Evolutionary conservation across 2,329 filamentous ascomycete species (phyloP).

Genomic region (Capronia americana): DNA sequence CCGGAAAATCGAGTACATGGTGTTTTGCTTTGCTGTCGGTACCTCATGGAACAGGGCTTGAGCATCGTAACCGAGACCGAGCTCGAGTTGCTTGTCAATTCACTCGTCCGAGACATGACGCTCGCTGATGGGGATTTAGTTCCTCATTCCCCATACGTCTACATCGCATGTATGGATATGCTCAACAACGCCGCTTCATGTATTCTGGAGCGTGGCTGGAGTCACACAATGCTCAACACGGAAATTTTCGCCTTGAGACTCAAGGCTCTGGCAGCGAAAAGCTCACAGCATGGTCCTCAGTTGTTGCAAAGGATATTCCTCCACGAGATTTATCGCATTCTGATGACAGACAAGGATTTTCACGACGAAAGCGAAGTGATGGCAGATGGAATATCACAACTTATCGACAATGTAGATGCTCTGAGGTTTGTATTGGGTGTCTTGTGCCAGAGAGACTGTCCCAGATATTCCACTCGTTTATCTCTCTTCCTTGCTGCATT

Average conservation of each 20-base stretch:
- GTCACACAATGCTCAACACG: not conserved
- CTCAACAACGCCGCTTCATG: constrained; percentile 29
- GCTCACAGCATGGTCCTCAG: constrained; percentile 20
- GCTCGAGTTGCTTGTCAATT: constrained; percentile 17
- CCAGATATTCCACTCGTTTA: not conserved
- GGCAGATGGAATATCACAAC: not conserved
- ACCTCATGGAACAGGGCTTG: constrained; percentile 20
- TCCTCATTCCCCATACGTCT: constrained; percentile 29
- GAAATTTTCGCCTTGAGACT: not conserved
- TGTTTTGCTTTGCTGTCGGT: constrained; percentile 42
- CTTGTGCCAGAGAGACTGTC: constrained; percentile 15
- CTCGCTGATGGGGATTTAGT: not conserved
- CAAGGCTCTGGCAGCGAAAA: not conserved
- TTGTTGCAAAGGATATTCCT: constrained; percentile 22
- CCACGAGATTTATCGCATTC: constrained; percentile 15
- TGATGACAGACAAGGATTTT: constrained; percentile 7
- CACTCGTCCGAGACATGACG: constrained; percentile 5
- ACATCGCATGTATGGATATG: constrained; percentile 34
- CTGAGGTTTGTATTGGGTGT: constrained; percentile 19
- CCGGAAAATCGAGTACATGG: constrained; percentile 51
- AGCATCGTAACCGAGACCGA: constrained; percentile 14
- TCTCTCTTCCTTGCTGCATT: constrained; percentile 18
- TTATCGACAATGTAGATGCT: constrained; percentile 17
- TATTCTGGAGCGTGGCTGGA: constrained; percentile 22
- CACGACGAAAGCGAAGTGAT: not conserved